Conservation (phyloP, 108 stramenopile species). For the Schizochytrium sp. region DNA sequence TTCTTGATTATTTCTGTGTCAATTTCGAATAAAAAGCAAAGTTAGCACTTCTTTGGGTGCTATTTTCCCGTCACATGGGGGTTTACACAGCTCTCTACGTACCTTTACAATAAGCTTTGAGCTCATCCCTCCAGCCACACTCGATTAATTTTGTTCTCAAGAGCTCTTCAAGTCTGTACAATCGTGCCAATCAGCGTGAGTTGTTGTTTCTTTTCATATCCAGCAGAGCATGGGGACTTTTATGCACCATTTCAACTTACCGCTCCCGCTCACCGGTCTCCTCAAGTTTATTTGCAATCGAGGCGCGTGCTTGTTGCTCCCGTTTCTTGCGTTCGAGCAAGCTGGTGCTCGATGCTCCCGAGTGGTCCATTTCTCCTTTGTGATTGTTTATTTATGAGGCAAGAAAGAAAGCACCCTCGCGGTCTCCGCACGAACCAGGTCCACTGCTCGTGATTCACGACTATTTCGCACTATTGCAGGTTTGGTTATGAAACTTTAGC, state of each 20-base stretch:
- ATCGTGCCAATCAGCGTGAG: neutral
- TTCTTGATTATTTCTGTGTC: constrained; percentile 77
- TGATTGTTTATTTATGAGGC: neutral
- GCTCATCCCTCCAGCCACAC: constrained; percentile 82
- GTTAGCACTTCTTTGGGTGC: neutral
- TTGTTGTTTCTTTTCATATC: neutral
- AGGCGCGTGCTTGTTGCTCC: constrained; percentile 71
- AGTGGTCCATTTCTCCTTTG: neutral
- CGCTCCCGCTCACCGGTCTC: constrained; percentile 80
- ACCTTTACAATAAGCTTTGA: constrained; percentile 76
- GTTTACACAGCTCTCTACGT: neutral
- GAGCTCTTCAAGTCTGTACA: constrained; percentile 74
- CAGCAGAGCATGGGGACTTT: neutral
- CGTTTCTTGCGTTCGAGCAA: constrained; percentile 61
- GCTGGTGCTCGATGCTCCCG: constrained; percentile 4
- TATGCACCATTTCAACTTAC: neutral
- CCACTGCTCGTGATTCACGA: too few species aligned
- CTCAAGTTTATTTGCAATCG: constrained; percentile 78
- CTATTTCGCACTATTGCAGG: too few species aligned
- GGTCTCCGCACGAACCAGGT: too few species aligned
- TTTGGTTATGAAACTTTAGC: too few species aligned
- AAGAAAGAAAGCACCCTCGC: too few species aligned
- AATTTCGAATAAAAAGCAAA: neutral
- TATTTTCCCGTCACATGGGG: neutral
- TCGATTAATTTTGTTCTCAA: constrained; percentile 78